Evolutionary conservation across 768 basidiomycete genomes (phyloP).

Genomic region (Lactarius evosmus): DNA sequence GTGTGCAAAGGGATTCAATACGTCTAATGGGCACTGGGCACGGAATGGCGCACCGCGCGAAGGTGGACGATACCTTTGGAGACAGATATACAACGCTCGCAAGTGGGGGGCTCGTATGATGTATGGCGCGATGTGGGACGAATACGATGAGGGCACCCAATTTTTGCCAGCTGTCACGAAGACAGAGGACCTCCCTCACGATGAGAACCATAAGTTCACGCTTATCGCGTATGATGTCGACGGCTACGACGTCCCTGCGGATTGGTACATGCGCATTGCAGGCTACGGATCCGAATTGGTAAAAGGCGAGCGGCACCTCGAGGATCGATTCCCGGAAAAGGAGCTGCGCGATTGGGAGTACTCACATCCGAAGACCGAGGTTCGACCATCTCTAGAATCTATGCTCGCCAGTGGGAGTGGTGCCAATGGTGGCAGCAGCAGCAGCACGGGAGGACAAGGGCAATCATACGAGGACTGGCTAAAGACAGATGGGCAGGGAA

Average conservation of each 20-base stretch:
- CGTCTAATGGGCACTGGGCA: slow-evolving; percentile 66
- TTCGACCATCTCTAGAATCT: slow-evolving; percentile 12
- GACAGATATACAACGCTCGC: slow-evolving; percentile 68
- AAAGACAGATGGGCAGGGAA: slow-evolving; percentile 38
- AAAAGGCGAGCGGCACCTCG: slow-evolving; percentile 15
- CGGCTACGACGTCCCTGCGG: slow-evolving; percentile 70
- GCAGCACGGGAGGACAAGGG: slow-evolving; percentile 21
- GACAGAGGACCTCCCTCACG: slow-evolving; percentile 54
- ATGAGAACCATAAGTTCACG: slow-evolving; percentile 48
- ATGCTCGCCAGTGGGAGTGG: slow-evolving; percentile 17
- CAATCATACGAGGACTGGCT: slow-evolving; percentile 49
- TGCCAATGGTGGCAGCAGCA: not conserved
- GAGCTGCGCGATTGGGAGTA: slow-evolving; percentile 19
- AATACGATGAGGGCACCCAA: slow-evolving; percentile 84
- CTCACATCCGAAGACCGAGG: slow-evolving; percentile 19
- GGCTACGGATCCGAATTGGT: slow-evolving; percentile 22
- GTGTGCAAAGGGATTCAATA: slow-evolving; percentile 57
- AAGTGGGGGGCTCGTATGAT: slow-evolving; percentile 59
- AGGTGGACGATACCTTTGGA: slow-evolving; percentile 77
- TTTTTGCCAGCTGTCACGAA: slow-evolving; percentile 69
- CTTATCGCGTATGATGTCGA: slow-evolving; percentile 78
- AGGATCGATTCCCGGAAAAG: slow-evolving; percentile 25
- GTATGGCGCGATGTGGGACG: slow-evolving; percentile 89
- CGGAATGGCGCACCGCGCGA: slow-evolving; percentile 70
- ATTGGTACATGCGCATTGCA: slow-evolving; percentile 56